These are phyloP conservation scores for Monosporascus sp. DNA, from an alignment of 2,329 filamentous ascomycete genomes.

Conservation along the genomic window DNA sequence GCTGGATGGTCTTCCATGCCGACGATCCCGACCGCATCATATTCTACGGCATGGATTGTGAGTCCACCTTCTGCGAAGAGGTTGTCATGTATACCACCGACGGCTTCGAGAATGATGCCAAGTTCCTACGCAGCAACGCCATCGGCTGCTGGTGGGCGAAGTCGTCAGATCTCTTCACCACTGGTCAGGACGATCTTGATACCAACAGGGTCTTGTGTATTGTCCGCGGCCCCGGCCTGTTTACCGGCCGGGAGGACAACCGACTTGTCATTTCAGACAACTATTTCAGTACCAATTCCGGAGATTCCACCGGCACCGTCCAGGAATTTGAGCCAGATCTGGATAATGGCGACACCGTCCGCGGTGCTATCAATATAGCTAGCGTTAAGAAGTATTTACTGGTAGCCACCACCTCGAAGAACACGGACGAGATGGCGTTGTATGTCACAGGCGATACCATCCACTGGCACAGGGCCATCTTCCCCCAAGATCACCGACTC, in stretches of 20 bases:
- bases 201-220: conserved; percentile 75
- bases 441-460: conserved; percentile 82
- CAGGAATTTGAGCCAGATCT: conserved; percentile 73
- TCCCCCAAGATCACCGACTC: conserved; percentile 73
- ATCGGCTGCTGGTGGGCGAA: conserved; percentile 86
- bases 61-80: conserved; percentile 59
- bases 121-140: conserved; percentile 63
- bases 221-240: conserved; percentile 61
- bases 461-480: conserved; percentile 88
- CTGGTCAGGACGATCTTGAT: conserved; percentile 61
- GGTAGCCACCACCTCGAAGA: conserved; percentile 71
- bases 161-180: conserved; percentile 66
- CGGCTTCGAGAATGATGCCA: conserved; percentile 67
- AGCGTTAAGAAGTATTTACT: conserved; percentile 83
- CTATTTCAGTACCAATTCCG: conserved; percentile 61
- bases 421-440: conserved; percentile 85
- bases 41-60: conserved; percentile 71
- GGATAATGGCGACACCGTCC: conserved; percentile 66
- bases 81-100: conserved; percentile 72
- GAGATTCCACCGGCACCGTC: conserved; percentile 37
- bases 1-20: conserved; percentile 72
- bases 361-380: conserved; percentile 77
- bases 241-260: conserved; percentile 67
- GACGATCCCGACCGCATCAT: conserved; percentile 79
- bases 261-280: conserved; percentile 76